phyloP scores from a whole-genome alignment of 2,329 filamentous ascomycete genomes.

The Neopestalotiopsis sp. region DNA sequence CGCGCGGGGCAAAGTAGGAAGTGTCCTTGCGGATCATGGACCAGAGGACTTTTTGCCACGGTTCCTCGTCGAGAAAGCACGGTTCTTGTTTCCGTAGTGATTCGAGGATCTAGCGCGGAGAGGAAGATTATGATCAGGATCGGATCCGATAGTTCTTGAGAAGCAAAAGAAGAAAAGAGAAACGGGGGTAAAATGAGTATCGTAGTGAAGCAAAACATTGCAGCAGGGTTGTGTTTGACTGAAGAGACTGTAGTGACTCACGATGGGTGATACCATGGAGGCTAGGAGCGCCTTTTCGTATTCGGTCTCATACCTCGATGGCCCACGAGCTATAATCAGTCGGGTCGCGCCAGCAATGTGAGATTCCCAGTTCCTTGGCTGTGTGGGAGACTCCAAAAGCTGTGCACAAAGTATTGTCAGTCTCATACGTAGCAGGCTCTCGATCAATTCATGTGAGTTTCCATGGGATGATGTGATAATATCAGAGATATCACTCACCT shows the following conservation, averaged over 20 bases:
- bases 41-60: slow-evolving; percentile 21
- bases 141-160: not conserved
- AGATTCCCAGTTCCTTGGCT: slow-evolving; percentile 18
- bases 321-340: slow-evolving; percentile 21
- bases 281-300: slow-evolving; percentile 23
- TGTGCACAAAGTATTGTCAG: not conserved
- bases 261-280: slow-evolving; percentile 14
- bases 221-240: not conserved
- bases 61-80: slow-evolving; percentile 23
- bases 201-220: too few species aligned
- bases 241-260: not conserved
- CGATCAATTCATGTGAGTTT: too few species aligned
- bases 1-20: slow-evolving; percentile 10
- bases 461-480: not conserved
- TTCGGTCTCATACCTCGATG: slow-evolving; percentile 20
- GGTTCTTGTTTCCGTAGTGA: slow-evolving; percentile 16
- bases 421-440: not conserved
- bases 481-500: slow-evolving; percentile 16
- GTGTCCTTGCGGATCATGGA: slow-evolving; percentile 7
- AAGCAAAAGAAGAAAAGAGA: not conserved
- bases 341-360: slow-evolving; percentile 23
- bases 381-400: slow-evolving; percentile 19
- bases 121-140: not conserved
- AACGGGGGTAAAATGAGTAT: not conserved
- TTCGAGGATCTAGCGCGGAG: slow-evolving; percentile 15